phyloP scores from a whole-genome alignment of 352 stramenopile species.

The Phytophthora pisi region DNA sequence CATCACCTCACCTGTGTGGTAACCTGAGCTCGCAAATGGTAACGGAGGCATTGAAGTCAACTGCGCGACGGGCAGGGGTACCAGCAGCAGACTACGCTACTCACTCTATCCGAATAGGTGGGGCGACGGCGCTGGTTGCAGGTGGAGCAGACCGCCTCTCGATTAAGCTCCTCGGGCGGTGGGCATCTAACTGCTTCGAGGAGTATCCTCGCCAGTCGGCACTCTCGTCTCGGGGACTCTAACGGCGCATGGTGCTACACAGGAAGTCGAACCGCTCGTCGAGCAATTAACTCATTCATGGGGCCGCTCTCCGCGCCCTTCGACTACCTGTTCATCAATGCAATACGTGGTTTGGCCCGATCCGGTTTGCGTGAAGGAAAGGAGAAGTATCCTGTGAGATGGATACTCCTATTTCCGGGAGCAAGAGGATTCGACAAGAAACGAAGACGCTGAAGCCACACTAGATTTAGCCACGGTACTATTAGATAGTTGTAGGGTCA shows the following conservation, averaged over 20 bases:
- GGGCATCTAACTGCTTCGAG: background rate
- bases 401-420: too few species aligned
- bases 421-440: too few species aligned
- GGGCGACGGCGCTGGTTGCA: background rate
- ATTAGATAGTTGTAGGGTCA: too few species aligned
- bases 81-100: background rate
- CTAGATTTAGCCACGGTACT: too few species aligned
- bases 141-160: background rate
- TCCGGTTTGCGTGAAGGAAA: background rate
- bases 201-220: background rate
- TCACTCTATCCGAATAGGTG: background rate
- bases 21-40: background rate
- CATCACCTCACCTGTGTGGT: too few species aligned
- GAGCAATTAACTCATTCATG: too few species aligned
- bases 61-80: background rate
- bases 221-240: too few species aligned
- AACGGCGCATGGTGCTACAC: too few species aligned
- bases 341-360: background rate
- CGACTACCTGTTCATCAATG: background rate
- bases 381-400: too few species aligned
- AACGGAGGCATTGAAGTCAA: background rate
- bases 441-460: too few species aligned
- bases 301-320: background rate
- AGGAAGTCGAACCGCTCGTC: too few species aligned
- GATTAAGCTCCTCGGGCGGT: background rate